phyloP scores from a whole-genome alignment of 805 yeast species.

The Zygotorulaspora chibaensis region DNA sequence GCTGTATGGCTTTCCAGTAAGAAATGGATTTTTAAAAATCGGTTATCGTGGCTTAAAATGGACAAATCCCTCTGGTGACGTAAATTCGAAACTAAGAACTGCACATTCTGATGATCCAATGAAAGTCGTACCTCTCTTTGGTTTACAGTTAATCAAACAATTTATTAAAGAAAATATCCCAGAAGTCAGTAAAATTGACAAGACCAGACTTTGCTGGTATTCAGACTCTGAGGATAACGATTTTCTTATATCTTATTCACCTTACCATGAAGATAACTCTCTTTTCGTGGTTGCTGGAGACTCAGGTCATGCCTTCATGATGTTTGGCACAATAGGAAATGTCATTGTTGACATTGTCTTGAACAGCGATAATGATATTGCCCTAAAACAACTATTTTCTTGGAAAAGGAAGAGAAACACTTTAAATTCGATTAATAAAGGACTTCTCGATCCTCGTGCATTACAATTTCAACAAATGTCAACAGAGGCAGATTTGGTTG shows the following conservation, averaged over 20 bases:
- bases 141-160: conserved; percentile 24
- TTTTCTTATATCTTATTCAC: conserved; percentile 36
- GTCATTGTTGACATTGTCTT: conserved; percentile 21
- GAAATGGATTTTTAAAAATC: conserved; percentile 29
- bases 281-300: conserved; percentile 38
- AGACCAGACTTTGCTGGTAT: conserved; percentile 36
- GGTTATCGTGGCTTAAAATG: conserved; percentile 34
- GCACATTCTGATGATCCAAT: conserved; percentile 22
- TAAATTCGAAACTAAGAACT: conserved; percentile 28
- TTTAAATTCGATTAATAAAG: conserved; percentile 24
- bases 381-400: conserved; percentile 21
- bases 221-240: conserved; percentile 37
- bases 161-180: conserved; percentile 28
- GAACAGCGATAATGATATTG: conserved; percentile 11
- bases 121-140: conserved; percentile 30
- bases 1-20: conserved; percentile 32
- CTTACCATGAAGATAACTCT: conserved; percentile 27
- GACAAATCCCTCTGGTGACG: conserved; percentile 22
- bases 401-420: conserved; percentile 29
- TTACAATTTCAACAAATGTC: conserved; percentile 25
- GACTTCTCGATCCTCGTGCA: conserved; percentile 28
- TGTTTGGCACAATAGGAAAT: conserved; percentile 36
- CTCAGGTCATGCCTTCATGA: conserved; percentile 39
- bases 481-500: conserved; percentile 23
- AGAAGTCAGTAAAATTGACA: conserved; percentile 22